Evolutionary conservation across 164 flowering plant species (phyloP), one percentile per base, ranked within the genome.

Genomic region (Vitis riparia): DNA sequence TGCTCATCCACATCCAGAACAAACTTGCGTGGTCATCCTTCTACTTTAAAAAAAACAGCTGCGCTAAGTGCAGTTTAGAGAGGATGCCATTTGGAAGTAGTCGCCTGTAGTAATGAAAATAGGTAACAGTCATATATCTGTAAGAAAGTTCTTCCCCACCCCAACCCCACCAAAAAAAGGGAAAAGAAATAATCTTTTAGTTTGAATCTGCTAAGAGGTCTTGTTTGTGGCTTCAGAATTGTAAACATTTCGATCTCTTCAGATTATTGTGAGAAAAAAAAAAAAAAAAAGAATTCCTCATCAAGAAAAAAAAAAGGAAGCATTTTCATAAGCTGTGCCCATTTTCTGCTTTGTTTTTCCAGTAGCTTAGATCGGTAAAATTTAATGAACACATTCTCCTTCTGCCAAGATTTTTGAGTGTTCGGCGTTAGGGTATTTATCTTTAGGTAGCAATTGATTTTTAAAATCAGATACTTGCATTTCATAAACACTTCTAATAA

Each of bases 41-140:
- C 70, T 51, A 37, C 44, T 37, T 3, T 2, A 14, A 49, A 29
- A 29, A 29, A 17, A 73, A 58, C 69, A 71, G 57, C 75, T 75
- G 76, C 76, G 70, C 12, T 11, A 81, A 76, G 78, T 51, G 78
- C 81, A 72, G 73, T 56, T 37, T 37, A 37, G 44, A 37, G 44
- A 67, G 73, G 77, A 61, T 63, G 5, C 77, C 70, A 32, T 50
- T 64, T 30, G 49, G 27, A 50, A 55, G 55, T 51, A 62, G 55
- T 51, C 56, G 65, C 61, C 19, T 59, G 60, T 65, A 70, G 63
- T 19, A 55, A 51, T 55, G 10, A 51, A 29, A 64, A 60, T 70
- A 59, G 64, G 51, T 52, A 30, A 66, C 52, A 53, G 14, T 63
- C 37, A 56, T 66, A 67, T 58, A 72, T 51, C 44, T 66, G 76